These are phyloP conservation scores for Neckera pumila DNA, from an alignment of 225 moss, liverwort and hornwort genomes.

Conservation along the genomic window DNA sequence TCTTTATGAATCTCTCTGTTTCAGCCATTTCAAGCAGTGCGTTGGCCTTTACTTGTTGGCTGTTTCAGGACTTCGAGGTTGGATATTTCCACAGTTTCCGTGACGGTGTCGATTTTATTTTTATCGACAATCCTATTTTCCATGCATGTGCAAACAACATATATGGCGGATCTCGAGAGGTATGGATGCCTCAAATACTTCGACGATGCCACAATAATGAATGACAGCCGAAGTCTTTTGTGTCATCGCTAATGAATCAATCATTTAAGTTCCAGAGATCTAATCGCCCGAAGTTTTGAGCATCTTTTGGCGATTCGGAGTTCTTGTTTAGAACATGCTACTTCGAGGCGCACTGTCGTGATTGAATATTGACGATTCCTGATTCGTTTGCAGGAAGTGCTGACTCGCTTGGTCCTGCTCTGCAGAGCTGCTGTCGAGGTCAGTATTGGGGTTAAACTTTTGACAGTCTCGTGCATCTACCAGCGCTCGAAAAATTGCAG, in stretches of 20 bases:
- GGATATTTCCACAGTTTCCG: conserved; percentile 76
- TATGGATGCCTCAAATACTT: conserved; percentile 6
- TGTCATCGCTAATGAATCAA: not conserved
- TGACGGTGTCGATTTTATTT: conserved; percentile 75
- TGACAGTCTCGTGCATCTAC: not conserved
- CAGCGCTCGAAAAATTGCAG: not conserved
- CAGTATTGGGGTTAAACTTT: not conserved
- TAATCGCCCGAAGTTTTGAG: not conserved
- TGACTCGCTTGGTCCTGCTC: conserved; percentile 68
- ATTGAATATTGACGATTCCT: not conserved
- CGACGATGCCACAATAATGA: not conserved
- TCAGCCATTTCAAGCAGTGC: not conserved
- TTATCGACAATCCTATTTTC: conserved; percentile 62
- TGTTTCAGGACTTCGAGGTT: conserved; percentile 59
- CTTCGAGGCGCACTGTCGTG: not conserved
- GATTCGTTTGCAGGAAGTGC: conserved; percentile 48
- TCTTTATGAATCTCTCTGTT: not conserved
- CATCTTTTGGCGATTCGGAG: not conserved
- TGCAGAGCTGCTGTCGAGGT: conserved; percentile 89
- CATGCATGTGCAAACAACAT: conserved; percentile 43
- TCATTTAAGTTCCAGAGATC: not conserved
- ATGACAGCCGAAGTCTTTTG: not conserved
- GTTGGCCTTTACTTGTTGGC: not conserved
- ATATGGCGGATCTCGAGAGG: conserved; percentile 71
- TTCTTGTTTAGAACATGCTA: not conserved